phyloP scores from a whole-genome alignment of 1,284 basidiomycete species.

The Leucoagaricus sp. region DNA sequence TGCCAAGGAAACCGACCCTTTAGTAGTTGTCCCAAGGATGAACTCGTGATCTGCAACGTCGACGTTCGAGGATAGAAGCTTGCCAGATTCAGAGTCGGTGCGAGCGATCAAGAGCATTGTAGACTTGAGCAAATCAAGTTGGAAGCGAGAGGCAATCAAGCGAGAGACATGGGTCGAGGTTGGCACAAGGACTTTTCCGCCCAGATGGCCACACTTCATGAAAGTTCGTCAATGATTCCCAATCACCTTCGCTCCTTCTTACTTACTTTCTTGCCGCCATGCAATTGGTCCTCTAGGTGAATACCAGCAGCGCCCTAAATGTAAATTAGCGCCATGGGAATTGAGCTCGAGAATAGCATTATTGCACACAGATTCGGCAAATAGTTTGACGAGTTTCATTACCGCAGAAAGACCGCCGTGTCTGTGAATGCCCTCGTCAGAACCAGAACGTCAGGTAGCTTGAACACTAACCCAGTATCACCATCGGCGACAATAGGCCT shows the following conservation, averaged over 20 bases:
- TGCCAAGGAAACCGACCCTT: constrained; percentile 61
- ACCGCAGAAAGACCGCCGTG: constrained; percentile 93
- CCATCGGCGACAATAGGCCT: constrained; percentile 94
- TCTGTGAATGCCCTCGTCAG: constrained; percentile 36
- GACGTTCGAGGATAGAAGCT: constrained; percentile 82
- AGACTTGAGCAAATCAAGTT: constrained; percentile 85
- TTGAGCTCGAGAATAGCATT: not conserved
- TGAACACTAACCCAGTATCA: constrained; percentile 77
- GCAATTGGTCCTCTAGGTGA: constrained; percentile 91
- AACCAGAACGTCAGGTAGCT: not conserved
- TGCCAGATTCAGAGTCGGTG: constrained; percentile 91
- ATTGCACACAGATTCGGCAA: constrained; percentile 79
- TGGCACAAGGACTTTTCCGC: constrained; percentile 93
- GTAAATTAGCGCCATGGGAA: not conserved
- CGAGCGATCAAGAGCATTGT: constrained; percentile 90
- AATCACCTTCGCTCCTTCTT: not conserved
- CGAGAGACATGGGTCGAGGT: constrained; percentile 85
- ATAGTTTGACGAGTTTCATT: constrained; percentile 94
- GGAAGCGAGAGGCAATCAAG: constrained; percentile 82
- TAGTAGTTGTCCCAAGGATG: constrained; percentile 71
- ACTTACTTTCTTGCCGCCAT: constrained; percentile 82
- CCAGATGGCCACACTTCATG: constrained; percentile 81
- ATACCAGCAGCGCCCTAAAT: constrained; percentile 80
- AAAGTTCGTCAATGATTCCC: not conserved
- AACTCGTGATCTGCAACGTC: constrained; percentile 81